Evolutionary conservation across 2,329 filamentous ascomycete genomes (phyloP), one percentile per base, ranked within the genome.

Genomic region (Arthrobotrys musiformis): DNA sequence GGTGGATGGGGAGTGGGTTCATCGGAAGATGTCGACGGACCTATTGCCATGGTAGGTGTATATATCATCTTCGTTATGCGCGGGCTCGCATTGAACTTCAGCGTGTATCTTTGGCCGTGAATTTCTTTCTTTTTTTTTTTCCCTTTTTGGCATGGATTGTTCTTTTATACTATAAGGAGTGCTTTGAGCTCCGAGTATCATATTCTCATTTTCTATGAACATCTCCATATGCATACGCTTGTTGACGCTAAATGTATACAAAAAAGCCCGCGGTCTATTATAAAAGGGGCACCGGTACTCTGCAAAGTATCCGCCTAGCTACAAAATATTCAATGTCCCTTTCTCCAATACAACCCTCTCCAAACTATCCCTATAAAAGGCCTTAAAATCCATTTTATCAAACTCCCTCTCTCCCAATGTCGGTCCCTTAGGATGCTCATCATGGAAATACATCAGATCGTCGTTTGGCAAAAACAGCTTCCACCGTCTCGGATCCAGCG

Each of bases 391-490:
- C 4, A 76, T 37, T 2, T 22, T 50, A 33, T 70, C 70, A 44
- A 76, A 69, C 9, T 54, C 26, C 37, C 4, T 50, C 1, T 13
- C 7, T 15, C 50, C 68, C 24, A 72, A 7, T 11, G 0, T 5
- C 0, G 68, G 58, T 17, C 70, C 70, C 37, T 58, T 76, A 3
- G 70, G 70, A 48, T 69, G 64, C 1, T 69, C 56, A 11, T 76
- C 64, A 33, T 76, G 70, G 44, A 76, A 76, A 17, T 62, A 69
- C 58, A 76, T 48, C 37, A n/a, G 7, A 52, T 75, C 70, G 33
- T 76, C 70, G 17, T 62, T 70, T 2, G 63, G 63, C 9, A 69
- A 15, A 24, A 76, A 70, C 28, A 76, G 19, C 28, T 42, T 68
- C 70, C 63, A 69, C 48, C 70, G 44, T 22, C 56, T 69, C 1